Evolutionary conservation across 768 basidiomycete species (phyloP).

Genomic region (Serendipita sp.): DNA sequence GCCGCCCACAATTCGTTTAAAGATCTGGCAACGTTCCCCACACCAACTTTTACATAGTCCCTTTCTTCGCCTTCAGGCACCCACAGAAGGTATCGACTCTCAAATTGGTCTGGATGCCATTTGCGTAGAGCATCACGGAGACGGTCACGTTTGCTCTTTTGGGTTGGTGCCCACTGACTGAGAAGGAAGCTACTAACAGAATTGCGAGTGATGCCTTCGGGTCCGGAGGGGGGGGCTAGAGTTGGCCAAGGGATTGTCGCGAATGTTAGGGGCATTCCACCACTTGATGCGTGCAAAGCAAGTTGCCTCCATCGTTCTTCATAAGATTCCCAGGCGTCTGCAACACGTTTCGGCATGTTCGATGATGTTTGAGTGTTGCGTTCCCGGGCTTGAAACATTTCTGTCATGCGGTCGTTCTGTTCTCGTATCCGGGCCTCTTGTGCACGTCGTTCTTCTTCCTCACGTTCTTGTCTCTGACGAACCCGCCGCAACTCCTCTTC

Average conservation of each 20-base stretch:
- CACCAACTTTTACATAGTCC: constrained; percentile 54
- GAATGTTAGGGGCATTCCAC: constrained; percentile 1
- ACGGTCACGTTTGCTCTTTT: constrained; percentile 35
- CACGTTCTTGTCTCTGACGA: background rate
- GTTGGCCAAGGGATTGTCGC: constrained; percentile 9
- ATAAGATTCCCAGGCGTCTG: constrained; percentile 10
- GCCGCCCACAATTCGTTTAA: constrained; percentile 49
- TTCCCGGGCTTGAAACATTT: background rate
- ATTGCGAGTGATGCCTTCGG: constrained; percentile 7
- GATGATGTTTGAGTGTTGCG: background rate
- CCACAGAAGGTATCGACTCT: constrained; percentile 46
- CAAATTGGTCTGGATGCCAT: constrained; percentile 77
- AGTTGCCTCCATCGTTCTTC: constrained; percentile 11
- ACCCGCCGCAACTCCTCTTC: constrained; percentile 18
- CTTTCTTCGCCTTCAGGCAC: constrained; percentile 40
- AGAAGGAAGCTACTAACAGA: constrained; percentile 8
- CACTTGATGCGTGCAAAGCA: background rate
- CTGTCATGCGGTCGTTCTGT: constrained; percentile 11
- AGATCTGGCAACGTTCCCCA: constrained; percentile 50
- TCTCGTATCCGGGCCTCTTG: constrained; percentile 9
- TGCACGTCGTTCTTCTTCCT: constrained; percentile 10
- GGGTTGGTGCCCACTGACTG: background rate
- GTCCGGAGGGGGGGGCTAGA: background rate
- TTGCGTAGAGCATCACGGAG: constrained; percentile 56
- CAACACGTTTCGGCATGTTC: constrained; percentile 5